A percentile compares a stretch with the other conserved stretches of the same genome.
These are phyloP conservation scores for Cytauxzoon felis DNA, from an alignment of 169 alveolate genomes.

Conservation along the genomic window DNA sequence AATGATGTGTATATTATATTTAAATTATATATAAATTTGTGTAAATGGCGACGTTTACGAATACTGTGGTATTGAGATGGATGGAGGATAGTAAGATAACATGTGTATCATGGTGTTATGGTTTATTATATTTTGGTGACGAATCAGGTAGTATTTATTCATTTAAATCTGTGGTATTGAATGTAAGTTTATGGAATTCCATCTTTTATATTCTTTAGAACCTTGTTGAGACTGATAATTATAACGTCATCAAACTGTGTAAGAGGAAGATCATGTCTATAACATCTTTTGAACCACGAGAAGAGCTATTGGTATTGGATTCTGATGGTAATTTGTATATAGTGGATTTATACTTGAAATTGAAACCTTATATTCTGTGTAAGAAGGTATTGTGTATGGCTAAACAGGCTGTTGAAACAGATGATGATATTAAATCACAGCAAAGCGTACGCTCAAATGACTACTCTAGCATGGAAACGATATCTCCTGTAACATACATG, in stretches of 20 bases:
- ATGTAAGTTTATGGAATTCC: slow-evolving; percentile 7
- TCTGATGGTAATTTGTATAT: slow-evolving; percentile 44
- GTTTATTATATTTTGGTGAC: slow-evolving; percentile 29
- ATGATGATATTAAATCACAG: neutral
- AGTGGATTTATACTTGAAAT: slow-evolving; percentile 29
- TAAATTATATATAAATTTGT: too few species aligned
- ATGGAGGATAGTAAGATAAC: slow-evolving; percentile 53
- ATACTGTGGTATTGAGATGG: slow-evolving; percentile 54
- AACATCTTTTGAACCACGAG: slow-evolving; percentile 54
- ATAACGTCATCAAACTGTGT: slow-evolving; percentile 29
- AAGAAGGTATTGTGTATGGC: slow-evolving; percentile 34
- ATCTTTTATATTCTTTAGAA: slow-evolving; percentile 3
- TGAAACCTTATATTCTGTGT: slow-evolving; percentile 18
- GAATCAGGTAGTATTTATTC: slow-evolving; percentile 41
- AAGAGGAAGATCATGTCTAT: slow-evolving; percentile 18
- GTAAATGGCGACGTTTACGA: slow-evolving; percentile 47
- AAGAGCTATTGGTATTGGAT: slow-evolving; percentile 47
- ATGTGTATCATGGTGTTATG: slow-evolving; percentile 52
- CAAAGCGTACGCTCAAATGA: neutral
- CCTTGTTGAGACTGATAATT: slow-evolving; percentile 40
- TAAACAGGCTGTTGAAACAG: slow-evolving; percentile 20
- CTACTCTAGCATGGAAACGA: too few species aligned
- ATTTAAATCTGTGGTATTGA: slow-evolving; percentile 35
- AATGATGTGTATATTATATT: too few species aligned
- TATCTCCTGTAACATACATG: slow-evolving; percentile 7